Evolutionary conservation across 1,284 basidiomycete genomes (phyloP).

Genomic region (Trametes versicolor): DNA sequence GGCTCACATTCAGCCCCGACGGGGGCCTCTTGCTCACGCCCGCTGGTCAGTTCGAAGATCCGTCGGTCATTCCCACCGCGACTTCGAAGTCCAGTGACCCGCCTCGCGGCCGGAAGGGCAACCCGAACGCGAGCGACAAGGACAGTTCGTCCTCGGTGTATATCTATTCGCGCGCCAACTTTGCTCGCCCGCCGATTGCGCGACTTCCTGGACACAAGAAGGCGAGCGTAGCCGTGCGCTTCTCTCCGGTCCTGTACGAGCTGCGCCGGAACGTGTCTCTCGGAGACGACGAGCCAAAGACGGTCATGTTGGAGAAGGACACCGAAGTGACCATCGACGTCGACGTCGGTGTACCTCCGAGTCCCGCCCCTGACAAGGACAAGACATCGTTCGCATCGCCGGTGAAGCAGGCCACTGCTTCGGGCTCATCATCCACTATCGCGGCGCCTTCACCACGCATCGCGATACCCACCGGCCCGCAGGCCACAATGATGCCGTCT

Average conservation of each 20-base stretch:
- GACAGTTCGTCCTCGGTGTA: constrained; percentile 76
- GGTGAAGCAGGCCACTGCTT: constrained; percentile 19
- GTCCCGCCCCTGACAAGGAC: constrained; percentile 16
- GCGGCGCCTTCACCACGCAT: constrained; percentile 46
- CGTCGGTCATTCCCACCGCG: constrained; percentile 62
- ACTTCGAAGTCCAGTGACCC: constrained; percentile 51
- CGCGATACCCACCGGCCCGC: constrained; percentile 51
- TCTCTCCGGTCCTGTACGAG: constrained; percentile 94
- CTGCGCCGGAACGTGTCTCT: constrained; percentile 70
- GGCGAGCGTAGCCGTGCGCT: constrained; percentile 91
- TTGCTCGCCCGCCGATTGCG: constrained; percentile 91
- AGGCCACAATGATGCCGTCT: constrained; percentile 54
- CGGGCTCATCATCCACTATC: constrained; percentile 39
- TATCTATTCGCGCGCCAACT: constrained; percentile 95
- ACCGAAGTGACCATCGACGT: constrained; percentile 76
- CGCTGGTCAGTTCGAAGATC: constrained; percentile 96
- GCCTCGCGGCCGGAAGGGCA: constrained; percentile 62
- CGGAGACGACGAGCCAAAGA: constrained; percentile 58
- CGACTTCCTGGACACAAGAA: constrained; percentile 97
- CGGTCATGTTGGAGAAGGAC: constrained; percentile 72
- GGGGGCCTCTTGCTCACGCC: constrained; percentile 94
- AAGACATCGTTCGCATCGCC: constrained; percentile 32
- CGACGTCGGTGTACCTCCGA: constrained; percentile 38
- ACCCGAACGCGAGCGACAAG: constrained; percentile 51
- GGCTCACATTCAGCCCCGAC: constrained; percentile 94